Conservation (phyloP, 352 stramenopile genomes). For the Phytophthora colocasiae region DNA sequence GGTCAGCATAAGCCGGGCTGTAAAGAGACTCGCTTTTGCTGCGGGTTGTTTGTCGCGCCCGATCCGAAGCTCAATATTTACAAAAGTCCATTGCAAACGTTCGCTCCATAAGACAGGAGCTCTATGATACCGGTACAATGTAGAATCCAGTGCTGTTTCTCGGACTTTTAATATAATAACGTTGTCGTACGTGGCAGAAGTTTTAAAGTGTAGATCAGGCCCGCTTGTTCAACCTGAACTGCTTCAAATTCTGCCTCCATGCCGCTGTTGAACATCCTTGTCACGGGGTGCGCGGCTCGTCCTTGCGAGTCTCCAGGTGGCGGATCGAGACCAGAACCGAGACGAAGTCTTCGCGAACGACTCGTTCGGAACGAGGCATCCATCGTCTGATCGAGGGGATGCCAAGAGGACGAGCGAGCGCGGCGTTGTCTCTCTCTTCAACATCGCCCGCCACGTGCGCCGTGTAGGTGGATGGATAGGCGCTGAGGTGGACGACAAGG, state of each 20-base stretch:
- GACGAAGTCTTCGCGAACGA: constrained; percentile 2
- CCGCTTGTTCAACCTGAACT: no score
- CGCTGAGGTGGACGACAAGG: constrained; percentile 30
- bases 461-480: constrained; percentile 31
- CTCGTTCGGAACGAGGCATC: no score
- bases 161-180: no score
- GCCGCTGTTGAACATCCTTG: constrained; percentile 29
- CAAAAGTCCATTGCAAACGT: constrained; percentile 13
- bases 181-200: no score
- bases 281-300: constrained; percentile 16
- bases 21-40: constrained; percentile 1
- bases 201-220: no score
- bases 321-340: constrained; percentile 13
- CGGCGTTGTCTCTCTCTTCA: constrained; percentile 17
- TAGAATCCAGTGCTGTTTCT: no score
- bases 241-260: background rate
- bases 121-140: background rate
- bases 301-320: constrained; percentile 7
- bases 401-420: constrained; percentile 2
- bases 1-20: constrained; percentile 1
- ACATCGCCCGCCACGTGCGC: constrained; percentile 22
- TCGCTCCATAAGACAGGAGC: background rate
- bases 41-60: constrained; percentile 3
- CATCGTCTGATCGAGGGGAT: constrained; percentile 28
- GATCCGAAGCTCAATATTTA: constrained; percentile 30